Evolutionary conservation across 1,284 basidiomycete genomes (phyloP).

Genomic region (Cryptococcus sp.): DNA sequence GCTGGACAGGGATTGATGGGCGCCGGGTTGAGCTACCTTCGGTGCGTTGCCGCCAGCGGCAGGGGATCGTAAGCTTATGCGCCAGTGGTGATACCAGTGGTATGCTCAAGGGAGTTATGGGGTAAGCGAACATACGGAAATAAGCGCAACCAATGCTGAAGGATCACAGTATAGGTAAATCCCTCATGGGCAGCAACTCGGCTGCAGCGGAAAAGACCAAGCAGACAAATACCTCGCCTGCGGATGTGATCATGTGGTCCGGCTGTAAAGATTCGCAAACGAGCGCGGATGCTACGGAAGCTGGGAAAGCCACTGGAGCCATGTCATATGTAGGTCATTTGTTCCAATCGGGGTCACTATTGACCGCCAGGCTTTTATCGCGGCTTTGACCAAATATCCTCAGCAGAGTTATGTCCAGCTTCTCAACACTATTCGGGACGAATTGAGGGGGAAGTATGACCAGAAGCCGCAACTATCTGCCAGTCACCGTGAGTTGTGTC

Average conservation of each 20-base stretch:
- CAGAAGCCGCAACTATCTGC: constrained; percentile 73
- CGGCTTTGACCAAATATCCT: constrained; percentile 58
- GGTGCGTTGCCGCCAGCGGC: constrained; percentile 26
- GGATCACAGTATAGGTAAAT: constrained; percentile 23
- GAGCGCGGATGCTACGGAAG: constrained; percentile 73
- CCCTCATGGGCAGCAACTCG: constrained; percentile 27
- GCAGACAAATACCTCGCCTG: constrained; percentile 63
- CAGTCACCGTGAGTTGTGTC: constrained; percentile 40
- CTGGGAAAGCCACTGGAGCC: constrained; percentile 77
- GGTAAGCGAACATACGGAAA: constrained; percentile 5
- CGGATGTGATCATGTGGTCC: constrained; percentile 67
- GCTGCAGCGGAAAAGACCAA: constrained; percentile 26
- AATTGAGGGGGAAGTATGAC: constrained; percentile 60
- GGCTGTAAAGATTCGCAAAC: constrained; percentile 93
- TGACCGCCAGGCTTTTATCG: constrained; percentile 65
- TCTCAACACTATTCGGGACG: constrained; percentile 61
- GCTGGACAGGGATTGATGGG: constrained; percentile 68
- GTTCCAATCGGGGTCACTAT: constrained; percentile 1
- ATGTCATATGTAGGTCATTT: constrained; percentile 55
- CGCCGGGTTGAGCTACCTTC: constrained; percentile 43
- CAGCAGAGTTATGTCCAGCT: constrained; percentile 78
- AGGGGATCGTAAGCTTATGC: background rate
- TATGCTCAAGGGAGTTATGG: constrained; percentile 54
- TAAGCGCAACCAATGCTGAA: no score
- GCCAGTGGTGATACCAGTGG: constrained; percentile 65